These are phyloP conservation scores for Monosporascus sp. DNA, from an alignment of 2,329 filamentous ascomycete genomes.

Conservation along the genomic window DNA sequence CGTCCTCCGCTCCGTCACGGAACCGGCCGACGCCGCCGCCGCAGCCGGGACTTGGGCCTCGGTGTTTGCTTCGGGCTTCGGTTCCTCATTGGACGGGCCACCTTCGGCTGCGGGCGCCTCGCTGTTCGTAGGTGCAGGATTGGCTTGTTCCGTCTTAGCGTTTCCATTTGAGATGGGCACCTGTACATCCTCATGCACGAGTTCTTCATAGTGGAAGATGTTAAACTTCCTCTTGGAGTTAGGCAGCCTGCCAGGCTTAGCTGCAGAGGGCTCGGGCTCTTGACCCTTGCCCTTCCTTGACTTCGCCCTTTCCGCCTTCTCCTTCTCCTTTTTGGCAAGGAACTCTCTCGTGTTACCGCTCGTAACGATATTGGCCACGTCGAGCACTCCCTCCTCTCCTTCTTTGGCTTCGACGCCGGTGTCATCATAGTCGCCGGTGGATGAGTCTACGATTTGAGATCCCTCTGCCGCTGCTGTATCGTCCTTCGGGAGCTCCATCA, in stretches of 20 bases:
- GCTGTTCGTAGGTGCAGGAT: conserved; percentile 7
- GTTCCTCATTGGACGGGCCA: conserved; percentile 6
- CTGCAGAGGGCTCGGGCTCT: conserved; percentile 46
- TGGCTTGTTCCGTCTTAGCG: conserved; percentile 7
- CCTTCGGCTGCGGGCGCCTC: conserved; percentile 14
- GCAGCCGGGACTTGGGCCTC: conserved; percentile 16
- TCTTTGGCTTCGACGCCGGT: conserved; percentile 34
- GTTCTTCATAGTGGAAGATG: conserved; percentile 70
- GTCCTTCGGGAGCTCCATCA: conserved; percentile 47
- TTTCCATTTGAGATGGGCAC: conserved; percentile 27
- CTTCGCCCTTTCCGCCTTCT: conserved; percentile 63
- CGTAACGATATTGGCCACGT: conserved; percentile 80
- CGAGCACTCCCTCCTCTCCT: conserved; percentile 67
- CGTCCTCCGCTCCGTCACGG: conserved; percentile 39
- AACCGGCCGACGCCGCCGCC: conserved; percentile 25
- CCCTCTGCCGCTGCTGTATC: conserved; percentile 21
- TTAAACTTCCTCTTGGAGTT: conserved; percentile 68
- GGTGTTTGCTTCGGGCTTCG: conserved; percentile 14
- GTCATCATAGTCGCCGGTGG: conserved; percentile 32
- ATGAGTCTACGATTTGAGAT: conserved; percentile 1
- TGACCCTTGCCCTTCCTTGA: conserved; percentile 59
- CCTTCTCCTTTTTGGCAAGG: conserved; percentile 75
- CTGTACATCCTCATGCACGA: conserved; percentile 50
- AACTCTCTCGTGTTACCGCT: conserved; percentile 79
- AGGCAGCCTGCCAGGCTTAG: conserved; percentile 57